Percentiles rank a stretch among this genome's conserved stretches.
Conservation (phyloP, 768 basidiomycete genomes). For the Cubamyces lactineus region DNA sequence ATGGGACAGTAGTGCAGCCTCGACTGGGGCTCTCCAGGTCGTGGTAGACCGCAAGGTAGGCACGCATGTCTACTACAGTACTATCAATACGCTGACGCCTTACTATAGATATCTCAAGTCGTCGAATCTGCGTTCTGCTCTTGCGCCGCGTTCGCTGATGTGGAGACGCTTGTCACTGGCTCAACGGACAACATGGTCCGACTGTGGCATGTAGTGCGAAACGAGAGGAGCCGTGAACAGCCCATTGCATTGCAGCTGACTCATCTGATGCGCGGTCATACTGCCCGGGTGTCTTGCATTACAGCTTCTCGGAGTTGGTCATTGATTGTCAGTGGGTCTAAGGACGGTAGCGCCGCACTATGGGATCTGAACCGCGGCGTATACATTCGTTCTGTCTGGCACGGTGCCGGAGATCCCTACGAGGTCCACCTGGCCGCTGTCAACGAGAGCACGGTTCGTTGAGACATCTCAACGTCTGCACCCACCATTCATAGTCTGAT, state of each 20-base stretch:
- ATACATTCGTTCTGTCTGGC: conserved; percentile 83
- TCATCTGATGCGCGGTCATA: conserved; percentile 83
- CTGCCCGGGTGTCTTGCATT: conserved; percentile 65
- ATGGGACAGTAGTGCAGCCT: conserved; percentile 52
- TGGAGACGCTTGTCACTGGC: conserved; percentile 75
- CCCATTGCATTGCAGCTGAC: conserved; percentile 48
- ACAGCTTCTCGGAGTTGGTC: conserved; percentile 84
- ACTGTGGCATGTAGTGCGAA: conserved; percentile 70
- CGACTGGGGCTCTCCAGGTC: conserved; percentile 60
- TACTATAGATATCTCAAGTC: conserved; percentile 65
- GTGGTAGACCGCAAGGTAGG: conserved; percentile 64
- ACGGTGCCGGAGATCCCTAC: conserved; percentile 42
- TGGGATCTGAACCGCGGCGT: conserved; percentile 90
- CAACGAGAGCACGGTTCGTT: conserved; percentile 83
- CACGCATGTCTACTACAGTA: too few relatives aligned
- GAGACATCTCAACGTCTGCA: neutral
- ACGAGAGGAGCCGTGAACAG: conserved; percentile 32
- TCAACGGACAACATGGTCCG: conserved; percentile 82
- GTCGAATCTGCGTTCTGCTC: conserved; percentile 74
- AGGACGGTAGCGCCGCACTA: conserved; percentile 82
- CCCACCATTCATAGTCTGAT: neutral
- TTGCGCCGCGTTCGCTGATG: conserved; percentile 80
- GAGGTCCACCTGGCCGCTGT: conserved; percentile 73
- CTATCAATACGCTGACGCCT: too few relatives aligned
- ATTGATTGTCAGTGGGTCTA: conserved; percentile 77